These are phyloP conservation scores for Pulveroboletus sp. DNA, from an alignment of 768 basidiomycete species.

Conservation along the genomic window DNA sequence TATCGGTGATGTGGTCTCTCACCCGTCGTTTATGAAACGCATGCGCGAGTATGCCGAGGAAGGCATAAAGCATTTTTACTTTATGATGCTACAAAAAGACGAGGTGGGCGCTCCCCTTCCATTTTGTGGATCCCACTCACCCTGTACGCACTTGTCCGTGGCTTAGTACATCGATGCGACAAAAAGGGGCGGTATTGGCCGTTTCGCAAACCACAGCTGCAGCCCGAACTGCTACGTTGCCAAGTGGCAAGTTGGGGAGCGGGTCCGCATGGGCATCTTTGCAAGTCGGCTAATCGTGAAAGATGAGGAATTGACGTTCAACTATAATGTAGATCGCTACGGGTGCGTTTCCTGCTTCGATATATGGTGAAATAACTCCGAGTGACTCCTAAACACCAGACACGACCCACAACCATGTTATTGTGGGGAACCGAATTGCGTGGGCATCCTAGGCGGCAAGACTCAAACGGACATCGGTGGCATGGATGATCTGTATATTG, in stretches of 20 bases:
- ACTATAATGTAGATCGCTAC: conserved; percentile 99
- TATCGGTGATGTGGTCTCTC: conserved; percentile 92
- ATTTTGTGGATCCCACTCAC: neutral
- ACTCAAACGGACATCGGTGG: conserved; percentile 94
- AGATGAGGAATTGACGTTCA: conserved; percentile 93
- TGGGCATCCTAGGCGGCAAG: conserved; percentile 96
- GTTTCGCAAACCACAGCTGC: conserved; percentile 98
- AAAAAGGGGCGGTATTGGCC: conserved; percentile 92
- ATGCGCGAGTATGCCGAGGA: conserved; percentile 93
- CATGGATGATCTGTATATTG: conserved; percentile 93
- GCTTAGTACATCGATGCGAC: conserved; percentile 94
- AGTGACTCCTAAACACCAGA: conserved; percentile 35
- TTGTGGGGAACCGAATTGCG: conserved; percentile 93
- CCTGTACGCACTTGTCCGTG: neutral
- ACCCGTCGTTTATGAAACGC: conserved; percentile 81
- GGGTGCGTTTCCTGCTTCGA: conserved; percentile 54
- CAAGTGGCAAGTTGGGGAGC: conserved; percentile 90
- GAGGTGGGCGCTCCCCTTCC: conserved; percentile 58
- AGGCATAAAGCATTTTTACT: conserved; percentile 96
- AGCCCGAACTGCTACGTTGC: conserved; percentile 97
- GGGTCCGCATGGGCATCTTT: conserved; percentile 97
- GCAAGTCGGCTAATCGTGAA: conserved; percentile 74
- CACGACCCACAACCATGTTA: conserved; percentile 94
- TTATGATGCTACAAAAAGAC: conserved; percentile 99
- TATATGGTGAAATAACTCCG: neutral